Evolutionary conservation across 192 early-diverging fungal genomes (phyloP).

Genomic region (Obelidium mucronatum): DNA sequence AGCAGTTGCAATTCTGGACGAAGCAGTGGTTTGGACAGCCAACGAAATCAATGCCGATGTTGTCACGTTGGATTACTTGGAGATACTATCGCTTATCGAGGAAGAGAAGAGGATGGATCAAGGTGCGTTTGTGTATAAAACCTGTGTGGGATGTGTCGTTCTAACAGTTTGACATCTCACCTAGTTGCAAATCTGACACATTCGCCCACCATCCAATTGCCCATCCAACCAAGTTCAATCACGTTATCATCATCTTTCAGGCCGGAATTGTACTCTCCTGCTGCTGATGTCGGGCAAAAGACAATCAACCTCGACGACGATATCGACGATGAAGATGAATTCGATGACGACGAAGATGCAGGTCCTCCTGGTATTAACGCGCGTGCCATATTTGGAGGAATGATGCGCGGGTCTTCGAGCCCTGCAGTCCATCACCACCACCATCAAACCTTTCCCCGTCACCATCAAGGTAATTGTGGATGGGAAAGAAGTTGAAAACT

Average conservation of each 20-base stretch:
- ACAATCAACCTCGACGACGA: slow-evolving; percentile 39
- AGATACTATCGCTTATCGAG: slow-evolving; percentile 61
- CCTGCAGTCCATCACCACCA: not conserved
- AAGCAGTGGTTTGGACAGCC: slow-evolving; percentile 49
- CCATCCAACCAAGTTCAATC: not conserved
- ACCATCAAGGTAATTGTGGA: slow-evolving; percentile 24
- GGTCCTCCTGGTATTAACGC: slow-evolving; percentile 13
- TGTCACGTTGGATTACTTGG: slow-evolving; percentile 66
- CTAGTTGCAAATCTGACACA: no score
- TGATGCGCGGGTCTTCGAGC: slow-evolving; percentile 9
- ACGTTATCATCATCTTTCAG: not conserved
- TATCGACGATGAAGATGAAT: slow-evolving; percentile 38
- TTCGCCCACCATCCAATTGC: no score
- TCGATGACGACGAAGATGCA: slow-evolving; percentile 52
- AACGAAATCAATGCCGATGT: slow-evolving; percentile 62
- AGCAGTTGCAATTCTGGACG: slow-evolving; percentile 40
- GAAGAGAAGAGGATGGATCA: no score
- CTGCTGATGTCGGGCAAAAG: slow-evolving; percentile 26
- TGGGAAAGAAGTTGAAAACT: slow-evolving; percentile 25
- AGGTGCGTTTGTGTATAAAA: no score
- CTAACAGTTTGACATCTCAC: no score
- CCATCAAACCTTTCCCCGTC: slow-evolving; percentile 17
- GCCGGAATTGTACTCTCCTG: slow-evolving; percentile 8
- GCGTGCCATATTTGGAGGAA: not conserved
- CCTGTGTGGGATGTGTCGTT: no score